Percentiles rank a stretch among this genome's conserved stretches.
These are phyloP conservation scores for Ceriops zippeliana DNA, from an alignment of 345 rosid species.

Conservation along the genomic window DNA sequence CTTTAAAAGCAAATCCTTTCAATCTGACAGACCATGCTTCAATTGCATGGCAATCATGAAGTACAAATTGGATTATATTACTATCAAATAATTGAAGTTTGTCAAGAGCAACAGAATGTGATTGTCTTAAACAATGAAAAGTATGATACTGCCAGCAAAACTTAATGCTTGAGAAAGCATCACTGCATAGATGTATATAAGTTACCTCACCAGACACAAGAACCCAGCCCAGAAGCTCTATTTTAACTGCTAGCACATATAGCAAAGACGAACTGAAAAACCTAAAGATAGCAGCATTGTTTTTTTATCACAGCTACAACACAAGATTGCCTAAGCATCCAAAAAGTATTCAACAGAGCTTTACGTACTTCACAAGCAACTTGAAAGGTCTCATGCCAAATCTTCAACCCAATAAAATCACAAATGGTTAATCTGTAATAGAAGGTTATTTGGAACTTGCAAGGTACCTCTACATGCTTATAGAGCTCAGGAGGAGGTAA, in stretches of 20 bases:
- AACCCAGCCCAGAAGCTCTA: not conserved
- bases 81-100: not conserved
- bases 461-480: constrained; percentile 76
- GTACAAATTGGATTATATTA: not conserved
- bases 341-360: not conserved
- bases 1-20: constrained; percentile 5
- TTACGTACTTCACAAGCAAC: not conserved
- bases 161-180: not conserved
- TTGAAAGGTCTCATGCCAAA: not conserved
- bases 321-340: not conserved
- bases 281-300: too few relatives aligned
- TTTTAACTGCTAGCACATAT: constrained; percentile 4
- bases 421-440: not conserved
- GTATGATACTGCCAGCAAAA: constrained; percentile 2
- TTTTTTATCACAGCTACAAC: not conserved
- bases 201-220: not conserved
- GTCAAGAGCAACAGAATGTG: not conserved
- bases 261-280: not conserved
- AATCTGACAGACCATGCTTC: not conserved
- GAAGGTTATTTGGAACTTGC: constrained; percentile 1
- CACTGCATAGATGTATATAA: not conserved
- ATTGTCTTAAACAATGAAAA: not conserved
- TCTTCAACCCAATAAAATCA: not conserved
- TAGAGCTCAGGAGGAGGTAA: constrained; percentile 83
- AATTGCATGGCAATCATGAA: not conserved